Conservation (phyloP, 1,284 basidiomycete species). For the Boletellus deceptivus region DNA sequence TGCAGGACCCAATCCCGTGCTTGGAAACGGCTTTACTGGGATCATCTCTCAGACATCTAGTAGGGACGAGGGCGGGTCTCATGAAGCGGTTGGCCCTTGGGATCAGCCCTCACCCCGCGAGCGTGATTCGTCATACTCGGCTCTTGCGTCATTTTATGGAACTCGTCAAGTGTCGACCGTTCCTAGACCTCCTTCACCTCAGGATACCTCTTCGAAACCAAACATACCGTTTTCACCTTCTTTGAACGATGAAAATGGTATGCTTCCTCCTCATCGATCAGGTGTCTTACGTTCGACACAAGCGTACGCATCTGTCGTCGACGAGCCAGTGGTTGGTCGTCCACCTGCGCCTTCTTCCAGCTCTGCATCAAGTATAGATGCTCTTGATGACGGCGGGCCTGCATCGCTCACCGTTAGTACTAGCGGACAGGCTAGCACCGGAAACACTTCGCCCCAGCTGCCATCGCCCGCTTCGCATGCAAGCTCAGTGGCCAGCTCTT, state of each 20-base stretch:
- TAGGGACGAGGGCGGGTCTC: conserved; percentile 27
- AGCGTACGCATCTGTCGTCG: conserved; percentile 22
- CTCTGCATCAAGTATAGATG: conserved; percentile 29
- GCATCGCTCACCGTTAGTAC: conserved; percentile 50
- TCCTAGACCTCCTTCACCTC: conserved; percentile 30
- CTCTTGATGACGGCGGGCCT: conserved; percentile 27
- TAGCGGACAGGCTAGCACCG: conserved; percentile 35
- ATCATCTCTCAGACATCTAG: conserved; percentile 27
- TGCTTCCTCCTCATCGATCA: conserved; percentile 40
- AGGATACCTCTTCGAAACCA: conserved; percentile 24
- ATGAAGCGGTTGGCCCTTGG: conserved; percentile 31
- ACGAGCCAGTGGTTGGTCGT: conserved; percentile 25
- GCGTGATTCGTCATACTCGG: conserved; percentile 25
- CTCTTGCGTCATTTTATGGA: conserved; percentile 31
- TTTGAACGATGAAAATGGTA: conserved; percentile 30
- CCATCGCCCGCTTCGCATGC: conserved; percentile 53
- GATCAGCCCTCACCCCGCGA: conserved; percentile 34
- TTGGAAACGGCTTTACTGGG: conserved; percentile 26
- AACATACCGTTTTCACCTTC: conserved; percentile 23
- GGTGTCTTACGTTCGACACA: conserved; percentile 32
- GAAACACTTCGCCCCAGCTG: conserved; percentile 43
- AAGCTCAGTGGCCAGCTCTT: conserved; percentile 28
- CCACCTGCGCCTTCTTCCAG: conserved; percentile 27
- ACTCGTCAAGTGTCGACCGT: conserved; percentile 23
- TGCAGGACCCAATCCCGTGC: conserved; percentile 22